Percentiles rank a stretch among this genome's conserved stretches.
Conservation (phyloP, 2,329 filamentous ascomycete species). For the Reticulascus tulasneorum region DNA sequence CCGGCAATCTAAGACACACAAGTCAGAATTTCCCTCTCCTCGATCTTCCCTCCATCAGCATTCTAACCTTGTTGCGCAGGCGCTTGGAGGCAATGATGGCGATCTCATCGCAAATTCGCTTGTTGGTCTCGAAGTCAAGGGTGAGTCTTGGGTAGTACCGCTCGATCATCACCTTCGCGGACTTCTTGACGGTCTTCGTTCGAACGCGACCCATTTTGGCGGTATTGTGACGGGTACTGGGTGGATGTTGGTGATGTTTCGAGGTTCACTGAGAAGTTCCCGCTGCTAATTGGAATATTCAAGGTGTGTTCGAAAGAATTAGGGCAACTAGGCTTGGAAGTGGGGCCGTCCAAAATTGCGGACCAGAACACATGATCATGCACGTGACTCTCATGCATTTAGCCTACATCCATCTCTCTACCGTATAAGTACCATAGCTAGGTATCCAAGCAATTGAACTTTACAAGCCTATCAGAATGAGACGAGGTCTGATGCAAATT, state of each 20-base stretch:
- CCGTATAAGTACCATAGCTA: no score
- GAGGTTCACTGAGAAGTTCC: constrained; percentile 16
- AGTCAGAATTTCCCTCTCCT: constrained; percentile 3
- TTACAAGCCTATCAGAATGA: no score
- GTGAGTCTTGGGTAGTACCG: constrained; percentile 96
- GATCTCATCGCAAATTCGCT: constrained; percentile 99
- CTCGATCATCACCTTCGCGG: constrained; percentile 99
- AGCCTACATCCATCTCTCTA: no score
- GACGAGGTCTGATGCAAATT: no score
- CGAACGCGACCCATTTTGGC: constrained; percentile 68
- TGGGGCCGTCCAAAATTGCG: no score
- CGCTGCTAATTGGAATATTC: constrained; percentile 1
- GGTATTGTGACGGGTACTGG: constrained; percentile 39
- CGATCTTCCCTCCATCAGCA: neutral
- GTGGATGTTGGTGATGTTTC: constrained; percentile 52
- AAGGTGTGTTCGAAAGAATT: constrained; percentile 2
- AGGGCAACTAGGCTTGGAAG: constrained; percentile 9
- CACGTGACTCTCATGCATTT: no score
- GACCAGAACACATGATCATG: no score
- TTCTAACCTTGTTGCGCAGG: constrained; percentile 92
- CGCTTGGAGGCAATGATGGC: constrained; percentile 99
- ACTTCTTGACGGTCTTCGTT: constrained; percentile 68
- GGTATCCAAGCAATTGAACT: no score
- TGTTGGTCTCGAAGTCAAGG: constrained; percentile 99
- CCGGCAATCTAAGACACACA: constrained; percentile 70